phyloP scores from a whole-genome alignment of 441 rosid species.

The Bruguiera hainesii region DNA sequence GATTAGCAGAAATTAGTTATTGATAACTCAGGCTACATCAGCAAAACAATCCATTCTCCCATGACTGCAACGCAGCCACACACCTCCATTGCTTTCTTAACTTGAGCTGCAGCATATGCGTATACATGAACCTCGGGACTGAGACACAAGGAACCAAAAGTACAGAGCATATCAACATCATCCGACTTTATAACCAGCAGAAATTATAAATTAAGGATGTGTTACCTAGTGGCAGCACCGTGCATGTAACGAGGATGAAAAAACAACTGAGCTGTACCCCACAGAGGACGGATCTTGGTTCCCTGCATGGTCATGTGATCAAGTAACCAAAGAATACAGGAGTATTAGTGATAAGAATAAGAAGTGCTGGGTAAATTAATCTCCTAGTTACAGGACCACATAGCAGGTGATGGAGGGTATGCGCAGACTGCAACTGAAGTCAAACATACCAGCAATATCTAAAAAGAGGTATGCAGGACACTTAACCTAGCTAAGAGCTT shows the following conservation, averaged over 20 bases:
- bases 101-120: constrained; percentile 97
- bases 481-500: no score
- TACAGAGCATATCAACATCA: not conserved
- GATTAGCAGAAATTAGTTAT: not conserved
- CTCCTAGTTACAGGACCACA: not conserved
- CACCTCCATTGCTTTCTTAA: constrained; percentile 95
- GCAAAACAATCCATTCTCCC: not conserved
- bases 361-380: not conserved
- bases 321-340: not conserved
- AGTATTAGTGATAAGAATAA: not conserved
- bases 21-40: not conserved
- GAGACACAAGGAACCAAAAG: constrained; percentile 11
- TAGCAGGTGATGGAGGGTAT: not conserved
- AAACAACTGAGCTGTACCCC: constrained; percentile 98
- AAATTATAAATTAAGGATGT: not conserved
- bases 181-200: constrained; percentile 1
- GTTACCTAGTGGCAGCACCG: constrained; percentile 90
- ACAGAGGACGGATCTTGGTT: constrained; percentile 64
- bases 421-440: not conserved
- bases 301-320: constrained; percentile 41
- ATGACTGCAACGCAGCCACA: not conserved
- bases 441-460: no score
- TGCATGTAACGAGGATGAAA: constrained; percentile 97
- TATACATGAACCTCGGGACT: constrained; percentile 87
- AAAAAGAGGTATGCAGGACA: no score